Evolutionary conservation across 176 grass and related monocot genomes (phyloP), one percentile per base, ranked within the genome.

Genomic region (Musa troglodytarum): DNA sequence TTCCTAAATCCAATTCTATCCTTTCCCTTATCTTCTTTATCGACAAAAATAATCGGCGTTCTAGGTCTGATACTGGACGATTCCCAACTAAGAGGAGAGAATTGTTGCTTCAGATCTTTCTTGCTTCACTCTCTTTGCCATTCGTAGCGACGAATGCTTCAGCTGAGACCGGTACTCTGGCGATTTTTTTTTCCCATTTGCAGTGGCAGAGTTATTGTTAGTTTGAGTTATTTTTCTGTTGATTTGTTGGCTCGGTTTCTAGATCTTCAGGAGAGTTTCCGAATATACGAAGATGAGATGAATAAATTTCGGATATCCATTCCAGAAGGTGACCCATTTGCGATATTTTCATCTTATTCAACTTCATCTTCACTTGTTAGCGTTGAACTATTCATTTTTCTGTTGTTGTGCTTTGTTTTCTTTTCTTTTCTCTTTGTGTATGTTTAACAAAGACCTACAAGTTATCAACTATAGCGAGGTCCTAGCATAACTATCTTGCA

Each of bases 291-390:
- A 81, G 94, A 93, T 34, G 84, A 91, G 68, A 66, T 50, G 22
- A 90, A 89, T 83, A 98, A 93, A 80, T 98, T 78, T 72, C 79
- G 57, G 28, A 89, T 98, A 22, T 78, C 20, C 11, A 79, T 98
- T 79, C 94, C 90, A 15, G 82, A 87, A 89, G 94, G 94, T 88
- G 24, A 53, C 67, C 2, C 23, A 70, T 70, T 20, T 50, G 16
- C 68, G 50, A 1, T 51, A 34, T 50, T 11, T 5, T 70, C 34
- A 51, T 49, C 10, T 10, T 65, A 69, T 28, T 34, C 15, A 19
- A 17, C 14, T 69, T 19, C 34, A 17, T 43, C 3, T 2, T 20
- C 58, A 22, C 20, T 57, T 49, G 11, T 6, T 9, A 23, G 3
- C 49, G 9, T 12, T 49, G 34, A n/a, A 53, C 20, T 53, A 13